phyloP scores from a whole-genome alignment of 208 protist genomes.

The Entamoeba dispar region DNA sequence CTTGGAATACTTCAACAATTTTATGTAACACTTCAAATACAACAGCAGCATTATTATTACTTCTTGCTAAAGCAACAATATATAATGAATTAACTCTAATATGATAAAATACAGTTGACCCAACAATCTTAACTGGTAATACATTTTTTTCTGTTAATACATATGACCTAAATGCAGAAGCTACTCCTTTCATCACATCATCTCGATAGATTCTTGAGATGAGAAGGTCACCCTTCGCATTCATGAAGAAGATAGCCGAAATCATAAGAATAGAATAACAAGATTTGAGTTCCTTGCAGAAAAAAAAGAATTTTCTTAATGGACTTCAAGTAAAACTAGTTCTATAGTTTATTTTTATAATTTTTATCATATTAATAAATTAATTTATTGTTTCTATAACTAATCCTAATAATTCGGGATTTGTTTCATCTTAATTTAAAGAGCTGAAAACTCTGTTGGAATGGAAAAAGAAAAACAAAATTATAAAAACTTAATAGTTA shows the following conservation, averaged over 20 bases:
- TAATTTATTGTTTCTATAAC: no score
- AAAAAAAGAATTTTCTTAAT: neutral
- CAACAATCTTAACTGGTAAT: conserved; percentile 22
- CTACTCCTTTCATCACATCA: neutral
- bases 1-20: conserved; percentile 48
- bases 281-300: neutral
- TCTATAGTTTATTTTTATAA: no score
- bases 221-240: conserved; percentile 1
- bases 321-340: neutral
- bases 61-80: conserved; percentile 50
- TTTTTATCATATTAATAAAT: no score
- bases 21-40: conserved; percentile 48
- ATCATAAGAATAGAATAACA: neutral
- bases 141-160: neutral
- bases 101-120: conserved; percentile 54
- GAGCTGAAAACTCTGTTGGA: no score
- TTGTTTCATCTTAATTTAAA: no score
- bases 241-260: conserved; percentile 1
- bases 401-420: no score
- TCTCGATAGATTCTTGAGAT: neutral
- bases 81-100: conserved; percentile 46
- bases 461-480: no score
- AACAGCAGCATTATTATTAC: conserved; percentile 48
- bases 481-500: no score
- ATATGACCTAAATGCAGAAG: neutral